A percentile compares a stretch with the other conserved stretches of the same genome.
These are phyloP conservation scores for Withania somnifera DNA, from an alignment of 305 asterid genomes.

Conservation along the genomic window DNA sequence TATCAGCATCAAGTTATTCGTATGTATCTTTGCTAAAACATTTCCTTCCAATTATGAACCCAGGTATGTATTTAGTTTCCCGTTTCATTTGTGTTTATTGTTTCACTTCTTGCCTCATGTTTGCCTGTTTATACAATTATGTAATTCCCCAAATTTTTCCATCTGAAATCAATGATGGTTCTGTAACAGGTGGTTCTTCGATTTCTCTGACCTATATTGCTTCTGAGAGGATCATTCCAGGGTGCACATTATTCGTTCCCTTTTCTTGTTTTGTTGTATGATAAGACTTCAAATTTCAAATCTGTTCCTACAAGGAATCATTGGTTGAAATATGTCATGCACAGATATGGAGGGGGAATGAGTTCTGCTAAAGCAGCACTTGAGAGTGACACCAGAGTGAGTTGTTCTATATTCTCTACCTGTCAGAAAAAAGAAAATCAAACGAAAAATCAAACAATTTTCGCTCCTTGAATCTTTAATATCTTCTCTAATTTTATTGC, in stretches of 20 bases:
- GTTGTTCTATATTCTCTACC: neutral
- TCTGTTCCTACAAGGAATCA: neutral
- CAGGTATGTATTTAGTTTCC: conserved; percentile 34
- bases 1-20: conserved; percentile 89
- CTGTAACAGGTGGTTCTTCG: conserved; percentile 63
- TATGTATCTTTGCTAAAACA: conserved; percentile 61
- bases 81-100: neutral
- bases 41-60: conserved; percentile 75
- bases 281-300: neutral
- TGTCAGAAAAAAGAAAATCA: neutral
- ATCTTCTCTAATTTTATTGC: neutral
- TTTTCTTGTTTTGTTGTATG: neutral
- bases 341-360: conserved; percentile 90
- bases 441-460: neutral
- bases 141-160: neutral
- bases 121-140: neutral
- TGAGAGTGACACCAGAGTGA: conserved; percentile 79
- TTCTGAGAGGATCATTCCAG: conserved; percentile 81
- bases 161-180: neutral
- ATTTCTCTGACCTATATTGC: conserved; percentile 83
- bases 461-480: neutral
- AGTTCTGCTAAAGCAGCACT: conserved; percentile 88
- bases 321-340: neutral
- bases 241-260: conserved; percentile 25
- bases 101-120: neutral